A percentile compares a stretch with the other conserved stretches of the same genome.
Evolutionary conservation across 2,329 filamentous ascomycete species (phyloP).

Genomic region (Scedosporium apiospermum): DNA sequence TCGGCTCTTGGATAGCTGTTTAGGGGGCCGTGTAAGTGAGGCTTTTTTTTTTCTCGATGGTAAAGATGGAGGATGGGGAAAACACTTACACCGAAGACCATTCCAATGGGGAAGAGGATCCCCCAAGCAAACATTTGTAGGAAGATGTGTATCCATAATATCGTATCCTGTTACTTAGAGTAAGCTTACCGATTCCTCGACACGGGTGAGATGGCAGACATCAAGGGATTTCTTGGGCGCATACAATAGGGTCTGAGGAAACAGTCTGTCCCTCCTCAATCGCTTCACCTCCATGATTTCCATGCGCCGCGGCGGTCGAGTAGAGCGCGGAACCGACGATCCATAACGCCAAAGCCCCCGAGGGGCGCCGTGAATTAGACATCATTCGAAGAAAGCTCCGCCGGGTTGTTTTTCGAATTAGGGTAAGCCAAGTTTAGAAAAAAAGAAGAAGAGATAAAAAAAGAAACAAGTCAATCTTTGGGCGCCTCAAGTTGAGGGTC

Average conservation of each 20-base stretch:
- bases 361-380: background rate
- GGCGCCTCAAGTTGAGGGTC: no score
- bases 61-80: background rate
- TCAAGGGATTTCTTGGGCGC: constrained; percentile 17
- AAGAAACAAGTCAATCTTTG: background rate
- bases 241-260: constrained; percentile 64
- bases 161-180: constrained; percentile 50
- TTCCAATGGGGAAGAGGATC: constrained; percentile 84
- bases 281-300: constrained; percentile 37
- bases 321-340: background rate
- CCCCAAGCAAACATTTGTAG: constrained; percentile 82
- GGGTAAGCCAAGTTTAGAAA: background rate
- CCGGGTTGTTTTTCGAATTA: background rate
- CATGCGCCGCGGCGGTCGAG: constrained; percentile 27
- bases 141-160: constrained; percentile 89
- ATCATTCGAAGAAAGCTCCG: background rate
- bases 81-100: constrained; percentile 76
- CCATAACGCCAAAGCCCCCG: background rate
- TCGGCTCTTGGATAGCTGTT: constrained; percentile 73
- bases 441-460: background rate
- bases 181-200: constrained; percentile 19
- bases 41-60: background rate
- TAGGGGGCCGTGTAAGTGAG: constrained; percentile 1
- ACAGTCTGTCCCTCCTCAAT: constrained; percentile 62
- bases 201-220: background rate